Percentiles rank a stretch among this genome's conserved stretches.
These are phyloP conservation scores for Blastocystis sp. DNA, from an alignment of 352 stramenopile genomes.

Conservation along the genomic window DNA sequence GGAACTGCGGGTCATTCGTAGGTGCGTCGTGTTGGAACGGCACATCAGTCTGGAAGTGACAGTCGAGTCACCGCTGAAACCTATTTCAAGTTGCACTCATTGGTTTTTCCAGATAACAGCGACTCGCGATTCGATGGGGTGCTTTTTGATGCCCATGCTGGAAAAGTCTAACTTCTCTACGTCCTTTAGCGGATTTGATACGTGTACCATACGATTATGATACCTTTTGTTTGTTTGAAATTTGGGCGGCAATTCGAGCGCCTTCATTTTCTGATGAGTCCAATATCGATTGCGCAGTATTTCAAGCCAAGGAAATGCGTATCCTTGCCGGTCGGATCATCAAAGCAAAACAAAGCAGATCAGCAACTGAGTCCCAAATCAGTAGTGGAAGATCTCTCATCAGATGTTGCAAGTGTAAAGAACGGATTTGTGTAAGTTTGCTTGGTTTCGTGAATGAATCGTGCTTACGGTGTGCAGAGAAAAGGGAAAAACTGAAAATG, in stretches of 20 bases:
- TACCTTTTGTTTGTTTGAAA: background rate
- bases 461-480: background rate
- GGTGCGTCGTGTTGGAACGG: background rate
- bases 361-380: background rate
- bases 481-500: background rate
- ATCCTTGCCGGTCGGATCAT: too few relatives aligned
- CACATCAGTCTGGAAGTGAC: slow-evolving; percentile 57
- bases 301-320: slow-evolving; percentile 1
- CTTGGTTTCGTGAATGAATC: background rate
- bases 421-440: background rate
- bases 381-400: background rate
- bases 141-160: background rate
- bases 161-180: background rate
- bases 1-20: background rate
- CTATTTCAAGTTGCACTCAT: slow-evolving; percentile 3
- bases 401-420: background rate
- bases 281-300: background rate
- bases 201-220: slow-evolving; percentile 22
- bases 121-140: background rate
- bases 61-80: slow-evolving; percentile 11
- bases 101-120: background rate
- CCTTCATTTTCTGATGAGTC: slow-evolving; percentile 20
- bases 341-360: background rate
- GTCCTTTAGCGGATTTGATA: slow-evolving; percentile 38
- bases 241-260: background rate